phyloP scores from a whole-genome alignment of 2,329 filamentous ascomycete genomes.

The Atkinsonella texensis region DNA sequence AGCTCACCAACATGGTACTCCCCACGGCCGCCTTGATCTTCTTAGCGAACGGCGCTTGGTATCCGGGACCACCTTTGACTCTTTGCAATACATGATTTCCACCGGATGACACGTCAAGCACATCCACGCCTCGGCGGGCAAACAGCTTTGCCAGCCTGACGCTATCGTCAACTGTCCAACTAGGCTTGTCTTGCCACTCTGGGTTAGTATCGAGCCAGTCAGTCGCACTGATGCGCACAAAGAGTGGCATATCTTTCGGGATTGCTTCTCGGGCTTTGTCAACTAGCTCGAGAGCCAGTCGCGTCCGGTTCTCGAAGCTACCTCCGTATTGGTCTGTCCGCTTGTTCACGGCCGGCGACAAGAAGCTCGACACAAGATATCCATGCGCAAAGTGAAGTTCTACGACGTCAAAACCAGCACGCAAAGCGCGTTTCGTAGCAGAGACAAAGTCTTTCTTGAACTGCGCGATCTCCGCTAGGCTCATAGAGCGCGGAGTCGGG shows the following conservation, averaged over 20 bases:
- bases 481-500: conserved; percentile 50
- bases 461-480: conserved; percentile 47
- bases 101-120: conserved; percentile 61
- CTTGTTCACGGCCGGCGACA: conserved; percentile 33
- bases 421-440: conserved; percentile 40
- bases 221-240: conserved; percentile 59
- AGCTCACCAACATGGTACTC: conserved; percentile 35
- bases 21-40: conserved; percentile 60
- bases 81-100: conserved; percentile 51
- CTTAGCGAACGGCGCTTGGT: conserved; percentile 60
- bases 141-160: conserved; percentile 47
- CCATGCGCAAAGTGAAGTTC: conserved; percentile 42
- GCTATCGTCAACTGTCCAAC: conserved; percentile 17
- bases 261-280: conserved; percentile 50
- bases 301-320: conserved; percentile 34
- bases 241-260: conserved; percentile 55
- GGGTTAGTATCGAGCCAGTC: conserved; percentile 52
- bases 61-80: conserved; percentile 46
- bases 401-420: conserved; percentile 31
- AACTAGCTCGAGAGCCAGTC: conserved; percentile 42
- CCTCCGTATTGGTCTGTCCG: conserved; percentile 40
- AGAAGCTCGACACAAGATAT: conserved; percentile 48
- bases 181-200: not conserved
- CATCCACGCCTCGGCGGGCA: conserved; percentile 55
- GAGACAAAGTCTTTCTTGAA: conserved; percentile 46